Conservation (phyloP, 1,284 basidiomycete species). For the Trichosporon asahii region DNA sequence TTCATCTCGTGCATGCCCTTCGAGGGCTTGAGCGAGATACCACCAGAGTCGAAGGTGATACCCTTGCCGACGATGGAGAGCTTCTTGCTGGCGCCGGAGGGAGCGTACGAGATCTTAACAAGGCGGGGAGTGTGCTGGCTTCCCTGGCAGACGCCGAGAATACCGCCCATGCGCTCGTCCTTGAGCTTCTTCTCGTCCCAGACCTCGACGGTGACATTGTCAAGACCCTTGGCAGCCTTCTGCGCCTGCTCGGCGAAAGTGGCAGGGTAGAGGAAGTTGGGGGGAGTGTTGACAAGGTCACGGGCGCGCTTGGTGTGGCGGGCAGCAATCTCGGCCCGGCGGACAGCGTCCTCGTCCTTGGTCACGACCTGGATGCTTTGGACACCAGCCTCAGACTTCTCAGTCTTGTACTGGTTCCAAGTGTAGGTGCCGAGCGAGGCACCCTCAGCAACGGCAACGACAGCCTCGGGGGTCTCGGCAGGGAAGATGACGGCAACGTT, state of each 20-base stretch:
- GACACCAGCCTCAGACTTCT: conserved; percentile 16
- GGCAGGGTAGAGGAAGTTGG: conserved; percentile 19
- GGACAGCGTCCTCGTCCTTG: conserved; percentile 11
- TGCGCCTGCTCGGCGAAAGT: conserved; percentile 17
- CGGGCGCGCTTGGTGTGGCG: conserved; percentile 23
- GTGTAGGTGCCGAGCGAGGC: conserved; percentile 23
- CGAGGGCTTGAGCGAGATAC: conserved; percentile 24
- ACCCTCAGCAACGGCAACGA: conserved; percentile 22
- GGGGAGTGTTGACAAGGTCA: conserved; percentile 21
- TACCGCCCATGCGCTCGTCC: conserved; percentile 14
- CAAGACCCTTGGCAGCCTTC: conserved; percentile 11
- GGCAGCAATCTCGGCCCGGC: conserved; percentile 16
- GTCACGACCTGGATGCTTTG: conserved; percentile 15
- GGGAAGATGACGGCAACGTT: conserved; percentile 20
- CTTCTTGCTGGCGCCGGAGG: conserved; percentile 15
- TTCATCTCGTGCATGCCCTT: conserved; percentile 26
- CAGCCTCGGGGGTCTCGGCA: conserved; percentile 7
- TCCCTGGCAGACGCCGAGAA: conserved; percentile 23
- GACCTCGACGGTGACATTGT: conserved; percentile 17
- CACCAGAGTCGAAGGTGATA: conserved; percentile 25
- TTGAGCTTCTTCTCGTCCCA: conserved; percentile 23
- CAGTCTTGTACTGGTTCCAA: conserved; percentile 26
- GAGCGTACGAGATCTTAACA: conserved; percentile 21
- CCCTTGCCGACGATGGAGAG: conserved; percentile 25
- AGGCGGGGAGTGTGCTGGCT: conserved; percentile 19